These are phyloP conservation scores for Dictyostelium brefeldianum DNA, from an alignment of 78 protist species.

Conservation along the genomic window DNA sequence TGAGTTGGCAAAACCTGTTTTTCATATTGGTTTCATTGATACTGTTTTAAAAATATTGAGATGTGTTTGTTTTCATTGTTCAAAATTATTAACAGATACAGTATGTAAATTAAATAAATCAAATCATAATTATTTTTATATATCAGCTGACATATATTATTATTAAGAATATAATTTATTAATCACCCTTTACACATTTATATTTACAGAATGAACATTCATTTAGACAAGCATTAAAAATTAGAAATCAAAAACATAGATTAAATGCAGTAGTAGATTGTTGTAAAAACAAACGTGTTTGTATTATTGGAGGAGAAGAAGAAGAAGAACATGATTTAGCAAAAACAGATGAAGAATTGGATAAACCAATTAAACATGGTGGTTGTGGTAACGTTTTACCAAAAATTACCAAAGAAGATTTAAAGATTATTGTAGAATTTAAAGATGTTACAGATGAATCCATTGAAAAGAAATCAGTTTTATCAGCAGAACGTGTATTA, in stretches of 20 bases:
- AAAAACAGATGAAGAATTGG: slow-evolving; percentile 78
- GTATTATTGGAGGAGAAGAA: slow-evolving; percentile 41
- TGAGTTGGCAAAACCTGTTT: slow-evolving; percentile 95
- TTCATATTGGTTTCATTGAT: slow-evolving; percentile 93
- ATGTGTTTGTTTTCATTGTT: slow-evolving; percentile 95
- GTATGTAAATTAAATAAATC: slow-evolving; percentile 8
- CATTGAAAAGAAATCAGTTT: slow-evolving; percentile 77
- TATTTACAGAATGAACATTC: slow-evolving; percentile 19
- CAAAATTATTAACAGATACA: slow-evolving; percentile 77
- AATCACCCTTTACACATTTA: background rate
- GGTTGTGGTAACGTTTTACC: slow-evolving; percentile 89
- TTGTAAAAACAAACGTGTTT: slow-evolving; percentile 59
- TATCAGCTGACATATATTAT: background rate
- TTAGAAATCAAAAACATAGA: slow-evolving; percentile 64
- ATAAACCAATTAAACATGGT: slow-evolving; percentile 33
- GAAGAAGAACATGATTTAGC: slow-evolving; percentile 49
- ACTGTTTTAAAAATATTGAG: slow-evolving; percentile 84
- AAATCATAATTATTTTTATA: too few species aligned
- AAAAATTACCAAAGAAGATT: slow-evolving; percentile 76
- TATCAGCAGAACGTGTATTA: slow-evolving; percentile 88
- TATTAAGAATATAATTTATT: background rate
- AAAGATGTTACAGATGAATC: slow-evolving; percentile 60
- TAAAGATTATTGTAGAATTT: slow-evolving; percentile 88
- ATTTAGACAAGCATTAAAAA: slow-evolving; percentile 66
- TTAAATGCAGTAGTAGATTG: slow-evolving; percentile 60